phyloP scores from a whole-genome alignment of 108 stramenopile genomes.

The Pseudonitzschia multistriata region DNA sequence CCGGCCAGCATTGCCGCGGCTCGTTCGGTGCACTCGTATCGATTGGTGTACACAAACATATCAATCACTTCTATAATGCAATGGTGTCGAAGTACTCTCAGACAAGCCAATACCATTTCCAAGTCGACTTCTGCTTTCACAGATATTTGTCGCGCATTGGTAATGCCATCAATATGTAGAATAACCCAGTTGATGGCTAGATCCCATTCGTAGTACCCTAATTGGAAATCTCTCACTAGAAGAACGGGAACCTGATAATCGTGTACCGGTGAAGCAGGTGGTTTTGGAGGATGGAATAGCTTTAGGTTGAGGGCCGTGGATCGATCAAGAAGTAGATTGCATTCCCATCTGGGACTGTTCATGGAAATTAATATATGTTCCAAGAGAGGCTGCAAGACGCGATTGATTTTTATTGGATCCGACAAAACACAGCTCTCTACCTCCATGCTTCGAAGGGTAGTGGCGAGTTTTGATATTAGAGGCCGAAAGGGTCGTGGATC shows the following conservation, averaged over 20 bases:
- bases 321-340: conserved; percentile 64
- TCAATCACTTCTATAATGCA: conserved; percentile 79
- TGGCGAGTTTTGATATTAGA: conserved; percentile 64
- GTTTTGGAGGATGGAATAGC: conserved; percentile 68
- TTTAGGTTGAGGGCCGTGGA: conserved; percentile 75
- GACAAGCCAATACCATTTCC: conserved; percentile 81
- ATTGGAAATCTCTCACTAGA: conserved; percentile 65
- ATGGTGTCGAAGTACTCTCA: conserved; percentile 82
- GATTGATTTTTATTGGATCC: conserved; percentile 20
- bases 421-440: conserved; percentile 70
- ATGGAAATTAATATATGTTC: conserved; percentile 68
- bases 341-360: conserved; percentile 62
- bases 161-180: conserved; percentile 87
- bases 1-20: conserved; percentile 54
- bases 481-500: conserved; percentile 75
- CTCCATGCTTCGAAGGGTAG: conserved; percentile 69
- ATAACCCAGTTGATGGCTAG: conserved; percentile 87
- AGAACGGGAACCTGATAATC: conserved; percentile 81
- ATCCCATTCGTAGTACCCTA: conserved; percentile 86
- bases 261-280: conserved; percentile 59
- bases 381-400: conserved; percentile 59
- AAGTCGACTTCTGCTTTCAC: conserved; percentile 82
- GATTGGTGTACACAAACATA: conserved; percentile 87
- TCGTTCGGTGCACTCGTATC: conserved; percentile 73
- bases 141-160: conserved; percentile 75